phyloP scores from a whole-genome alignment of 2,329 filamentous ascomycete genomes.

The Blastomyces percursus region DNA sequence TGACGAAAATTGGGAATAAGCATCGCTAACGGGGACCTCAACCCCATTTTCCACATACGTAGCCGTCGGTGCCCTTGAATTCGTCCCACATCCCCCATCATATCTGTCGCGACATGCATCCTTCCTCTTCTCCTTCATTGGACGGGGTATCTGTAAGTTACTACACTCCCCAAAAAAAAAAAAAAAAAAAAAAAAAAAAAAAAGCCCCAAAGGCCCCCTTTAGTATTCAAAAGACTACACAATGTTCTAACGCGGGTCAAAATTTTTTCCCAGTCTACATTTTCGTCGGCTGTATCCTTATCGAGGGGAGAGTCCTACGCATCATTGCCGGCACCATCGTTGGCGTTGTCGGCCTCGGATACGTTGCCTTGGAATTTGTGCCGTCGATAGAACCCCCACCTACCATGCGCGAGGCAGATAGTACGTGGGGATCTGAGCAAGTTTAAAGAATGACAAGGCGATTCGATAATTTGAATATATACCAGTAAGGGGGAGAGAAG shows the following conservation, averaged over 20 bases:
- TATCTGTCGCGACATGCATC: slow-evolving; percentile 88
- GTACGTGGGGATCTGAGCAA: slow-evolving; percentile 67
- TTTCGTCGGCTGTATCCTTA: slow-evolving; percentile 79
- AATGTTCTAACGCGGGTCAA: not conserved
- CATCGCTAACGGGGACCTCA: not conserved
- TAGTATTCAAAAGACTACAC: slow-evolving; percentile 6
- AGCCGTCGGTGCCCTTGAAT: slow-evolving; percentile 70
- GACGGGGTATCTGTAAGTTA: slow-evolving; percentile 80
- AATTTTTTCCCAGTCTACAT: slow-evolving; percentile 66
- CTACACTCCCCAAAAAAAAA: not conserved
- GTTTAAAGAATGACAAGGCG: slow-evolving; percentile 41
- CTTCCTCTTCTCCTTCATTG: slow-evolving; percentile 96
- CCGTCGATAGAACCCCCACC: slow-evolving; percentile 68
- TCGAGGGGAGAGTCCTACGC: slow-evolving; percentile 55
- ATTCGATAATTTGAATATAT: not conserved
- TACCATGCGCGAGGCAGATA: slow-evolving; percentile 70
- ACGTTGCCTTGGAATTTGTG: slow-evolving; percentile 63
- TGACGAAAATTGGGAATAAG: not conserved
- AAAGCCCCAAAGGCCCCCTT: not conserved
- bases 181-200: too few relatives aligned
- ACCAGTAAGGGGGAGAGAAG: not conserved
- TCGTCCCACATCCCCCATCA: slow-evolving; percentile 71
- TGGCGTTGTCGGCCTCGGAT: slow-evolving; percentile 65
- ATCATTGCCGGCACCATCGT: slow-evolving; percentile 69
- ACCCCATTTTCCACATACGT: slow-evolving; percentile 1